Evolutionary conservation across 2,329 filamentous ascomycete genomes (phyloP), one percentile per base, ranked within the genome.

Genomic region (Aspergillus tamarii): DNA sequence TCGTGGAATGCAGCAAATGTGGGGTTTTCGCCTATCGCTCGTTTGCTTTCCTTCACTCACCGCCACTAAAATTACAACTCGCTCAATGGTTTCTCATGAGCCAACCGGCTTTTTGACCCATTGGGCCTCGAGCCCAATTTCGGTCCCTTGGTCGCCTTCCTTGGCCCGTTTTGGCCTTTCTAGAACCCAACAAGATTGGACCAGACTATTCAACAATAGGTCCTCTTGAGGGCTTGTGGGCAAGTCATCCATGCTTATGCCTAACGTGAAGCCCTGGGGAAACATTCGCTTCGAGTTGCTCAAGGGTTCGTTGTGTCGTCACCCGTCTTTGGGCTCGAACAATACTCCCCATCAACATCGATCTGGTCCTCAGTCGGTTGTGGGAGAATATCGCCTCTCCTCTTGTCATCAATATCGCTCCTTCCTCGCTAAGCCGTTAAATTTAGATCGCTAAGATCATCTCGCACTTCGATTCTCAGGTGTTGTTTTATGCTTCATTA

Each of bases 1-100:
- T 45, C 56, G 48, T 50, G 57, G 34, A 63, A 63, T 66, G 66
- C 64, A 63, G 57, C 41, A 56, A 63, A 66, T 69, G 69, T 70
- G 69, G 69, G 69, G 69, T 70, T 69, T 68, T 70, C 66, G 64
- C 66, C 69, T 70, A 63, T 68, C 56, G 61, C 63, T 61, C 65
- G 59, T 67, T 69, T 66, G 65, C 23, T 64, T 34, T 32, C 43
- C 48, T 48, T 67, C 46, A 60, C 63, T 70, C 69, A 70, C 69
- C 69, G 69, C 69, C 69, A 70, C 66, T 66, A 69, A 63, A 60
- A 66, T 39, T 52, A 57, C 26, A 28, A 50, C 26, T 50, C 26
- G 46, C 19, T 56, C 43, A 54, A 62, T 59, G 41, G 54, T 41
- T 60, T 46, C 21, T 41, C 39, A 41, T 41, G 16, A 41, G 6